These are phyloP conservation scores for Bathelium albidoporum DNA, from an alignment of 495 filamentous ascomycete species.

Conservation along the genomic window DNA sequence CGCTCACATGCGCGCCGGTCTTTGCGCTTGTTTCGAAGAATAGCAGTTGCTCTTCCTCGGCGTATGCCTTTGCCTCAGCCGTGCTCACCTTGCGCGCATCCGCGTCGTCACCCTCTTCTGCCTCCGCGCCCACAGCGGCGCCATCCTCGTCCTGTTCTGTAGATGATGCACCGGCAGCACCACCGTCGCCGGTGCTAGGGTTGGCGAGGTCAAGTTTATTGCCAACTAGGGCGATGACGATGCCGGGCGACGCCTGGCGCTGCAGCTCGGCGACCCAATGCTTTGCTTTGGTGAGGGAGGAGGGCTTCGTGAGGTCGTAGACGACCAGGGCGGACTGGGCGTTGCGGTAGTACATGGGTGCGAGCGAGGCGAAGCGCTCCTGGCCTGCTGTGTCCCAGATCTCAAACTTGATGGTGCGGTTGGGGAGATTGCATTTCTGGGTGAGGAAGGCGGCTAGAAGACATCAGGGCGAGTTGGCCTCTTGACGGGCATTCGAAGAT, in stretches of 20 bases:
- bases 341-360: conserved; percentile 99
- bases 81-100: conserved; percentile 81
- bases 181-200: conserved; percentile 36
- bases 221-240: conserved; percentile 93
- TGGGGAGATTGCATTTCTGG: conserved; percentile 94
- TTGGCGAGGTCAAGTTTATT: conserved; percentile 90
- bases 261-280: conserved; percentile 99
- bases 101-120: conserved; percentile 35
- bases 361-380: conserved; percentile 92
- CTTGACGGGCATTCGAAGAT: not conserved
- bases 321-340: conserved; percentile 97
- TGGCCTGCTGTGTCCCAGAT: conserved; percentile 99
- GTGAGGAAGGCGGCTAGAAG: conserved; percentile 85
- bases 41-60: conserved; percentile 82
- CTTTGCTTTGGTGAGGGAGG: conserved; percentile 88
- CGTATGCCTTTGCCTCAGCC: conserved; percentile 82
- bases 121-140: conserved; percentile 41
- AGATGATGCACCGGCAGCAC: conserved; percentile 25
- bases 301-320: conserved; percentile 96
- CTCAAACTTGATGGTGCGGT: conserved; percentile 97
- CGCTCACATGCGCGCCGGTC: conserved; percentile 83
- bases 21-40: conserved; percentile 99
- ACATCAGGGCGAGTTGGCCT: not conserved
- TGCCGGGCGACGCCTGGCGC: conserved; percentile 92
- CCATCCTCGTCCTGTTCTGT: conserved; percentile 29